Evolutionary conservation across 108 stramenopile genomes (phyloP).

Genomic region (Phaeodactylum tricornutum): DNA sequence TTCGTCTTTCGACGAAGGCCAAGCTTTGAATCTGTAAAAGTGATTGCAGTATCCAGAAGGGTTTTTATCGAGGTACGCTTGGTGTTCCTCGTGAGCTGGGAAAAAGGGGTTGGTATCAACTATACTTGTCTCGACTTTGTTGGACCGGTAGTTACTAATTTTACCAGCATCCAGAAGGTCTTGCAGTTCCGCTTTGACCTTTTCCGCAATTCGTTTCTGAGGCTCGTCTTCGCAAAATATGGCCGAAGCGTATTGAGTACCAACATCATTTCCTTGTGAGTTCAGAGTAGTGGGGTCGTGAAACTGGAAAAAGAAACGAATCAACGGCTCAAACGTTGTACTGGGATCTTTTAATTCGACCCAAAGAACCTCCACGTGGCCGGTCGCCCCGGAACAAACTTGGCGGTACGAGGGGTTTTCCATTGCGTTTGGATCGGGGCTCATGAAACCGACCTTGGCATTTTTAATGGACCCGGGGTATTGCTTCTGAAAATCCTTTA

Average conservation of each 20-base stretch:
- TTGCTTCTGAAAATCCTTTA: slow-evolving; percentile 40
- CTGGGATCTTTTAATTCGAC: slow-evolving; percentile 34
- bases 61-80: slow-evolving; percentile 66
- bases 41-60: slow-evolving; percentile 77
- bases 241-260: slow-evolving; percentile 75
- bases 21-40: slow-evolving; percentile 45
- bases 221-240: slow-evolving; percentile 59
- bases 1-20: too few relatives aligned
- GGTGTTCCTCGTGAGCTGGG: slow-evolving; percentile 65
- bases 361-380: slow-evolving; percentile 64
- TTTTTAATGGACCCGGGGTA: slow-evolving; percentile 28
- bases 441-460: slow-evolving; percentile 65
- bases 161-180: slow-evolving; percentile 16
- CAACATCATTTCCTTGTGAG: slow-evolving; percentile 84
- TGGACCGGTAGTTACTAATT: slow-evolving; percentile 17
- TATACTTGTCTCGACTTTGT: slow-evolving; percentile 32
- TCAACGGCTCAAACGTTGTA: slow-evolving; percentile 45
- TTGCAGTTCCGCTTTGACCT: slow-evolving; percentile 52
- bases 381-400: slow-evolving; percentile 52
- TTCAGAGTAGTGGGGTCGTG: slow-evolving; percentile 85
- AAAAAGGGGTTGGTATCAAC: slow-evolving; percentile 35
- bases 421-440: slow-evolving; percentile 29
- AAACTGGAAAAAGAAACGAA: slow-evolving; percentile 74
- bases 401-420: slow-evolving; percentile 54
- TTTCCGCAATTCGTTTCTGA: slow-evolving; percentile 46